Conservation (phyloP, 345 rosid species). For the Ricinus communis region DNA sequence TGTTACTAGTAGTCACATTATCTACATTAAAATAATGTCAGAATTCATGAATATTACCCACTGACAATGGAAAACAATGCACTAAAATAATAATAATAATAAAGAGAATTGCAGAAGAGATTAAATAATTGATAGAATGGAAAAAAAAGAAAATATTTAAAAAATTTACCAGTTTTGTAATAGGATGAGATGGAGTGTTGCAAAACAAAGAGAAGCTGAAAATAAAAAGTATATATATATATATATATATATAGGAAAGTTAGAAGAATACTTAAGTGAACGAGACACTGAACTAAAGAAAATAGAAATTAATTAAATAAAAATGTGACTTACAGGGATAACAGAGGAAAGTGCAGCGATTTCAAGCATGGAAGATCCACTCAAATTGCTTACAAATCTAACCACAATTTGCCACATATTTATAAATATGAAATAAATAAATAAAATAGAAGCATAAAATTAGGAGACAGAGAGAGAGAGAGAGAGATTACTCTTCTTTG, state of each 20-base stretch:
- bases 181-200: slow-evolving; percentile 45
- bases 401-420: neutral
- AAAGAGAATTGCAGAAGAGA: neutral
- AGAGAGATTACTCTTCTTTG: slow-evolving; percentile 61
- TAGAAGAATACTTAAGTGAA: neutral
- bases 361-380: slow-evolving; percentile 74
- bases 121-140: neutral
- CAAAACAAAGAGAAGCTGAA: slow-evolving; percentile 59
- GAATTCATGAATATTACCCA: neutral
- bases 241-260: no score
- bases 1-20: no score
- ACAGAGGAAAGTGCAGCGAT: slow-evolving; percentile 57
- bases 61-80: neutral
- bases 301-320: neutral
- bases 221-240: no score
- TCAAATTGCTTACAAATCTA: slow-evolving; percentile 86
- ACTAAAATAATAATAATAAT: neutral
- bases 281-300: neutral
- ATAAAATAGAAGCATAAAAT: neutral
- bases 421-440: slow-evolving; percentile 4
- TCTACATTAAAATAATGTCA: neutral
- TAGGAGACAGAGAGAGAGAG: slow-evolving; percentile 1
- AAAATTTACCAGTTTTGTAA: slow-evolving; percentile 43
- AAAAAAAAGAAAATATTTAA: neutral
- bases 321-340: slow-evolving; percentile 47